Evolutionary conservation across 768 basidiomycete genomes (phyloP).

Genomic region (Tricholomella constricta): DNA sequence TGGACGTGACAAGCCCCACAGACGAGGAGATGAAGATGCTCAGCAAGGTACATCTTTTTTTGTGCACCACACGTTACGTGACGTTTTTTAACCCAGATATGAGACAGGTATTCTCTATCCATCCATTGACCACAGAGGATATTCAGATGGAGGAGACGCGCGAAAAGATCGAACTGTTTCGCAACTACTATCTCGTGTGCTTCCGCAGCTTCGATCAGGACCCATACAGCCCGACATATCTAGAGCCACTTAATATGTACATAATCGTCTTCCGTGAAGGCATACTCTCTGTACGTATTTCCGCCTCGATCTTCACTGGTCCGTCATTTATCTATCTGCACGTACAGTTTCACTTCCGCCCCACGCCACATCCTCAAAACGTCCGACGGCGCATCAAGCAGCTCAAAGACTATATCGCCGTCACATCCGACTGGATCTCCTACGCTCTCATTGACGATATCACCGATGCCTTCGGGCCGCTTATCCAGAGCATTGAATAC

Average conservation of each 20-base stretch:
- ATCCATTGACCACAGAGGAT: conserved; percentile 98
- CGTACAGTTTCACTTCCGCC: conserved; percentile 90
- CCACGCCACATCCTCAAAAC: conserved; percentile 96
- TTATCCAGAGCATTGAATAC: conserved; percentile 98
- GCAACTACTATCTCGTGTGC: conserved; percentile 98
- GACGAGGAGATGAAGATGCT: conserved; percentile 99
- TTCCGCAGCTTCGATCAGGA: conserved; percentile 99
- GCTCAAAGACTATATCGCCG: conserved; percentile 97
- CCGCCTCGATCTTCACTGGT: neutral
- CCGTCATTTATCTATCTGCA: neutral
- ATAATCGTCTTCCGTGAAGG: conserved; percentile 99
- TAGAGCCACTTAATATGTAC: conserved; percentile 99
- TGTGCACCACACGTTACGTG: too few species aligned
- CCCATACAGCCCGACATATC: conserved; percentile 92
- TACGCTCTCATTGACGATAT: conserved; percentile 99
- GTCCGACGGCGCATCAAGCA: conserved; percentile 98
- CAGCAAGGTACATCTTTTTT: conserved; percentile 66
- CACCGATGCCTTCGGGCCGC: conserved; percentile 97
- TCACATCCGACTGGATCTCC: conserved; percentile 99
- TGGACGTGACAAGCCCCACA: conserved; percentile 90
- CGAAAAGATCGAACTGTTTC: conserved; percentile 99
- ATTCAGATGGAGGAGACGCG: conserved; percentile 99
- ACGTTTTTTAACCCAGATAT: neutral
- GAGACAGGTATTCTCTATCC: conserved; percentile 88
- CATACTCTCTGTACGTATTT: conserved; percentile 76